Base-by-base conservation (phyloP, 2,329 filamentous ascomycete species). In the Aspergillus nomiae region DNA sequence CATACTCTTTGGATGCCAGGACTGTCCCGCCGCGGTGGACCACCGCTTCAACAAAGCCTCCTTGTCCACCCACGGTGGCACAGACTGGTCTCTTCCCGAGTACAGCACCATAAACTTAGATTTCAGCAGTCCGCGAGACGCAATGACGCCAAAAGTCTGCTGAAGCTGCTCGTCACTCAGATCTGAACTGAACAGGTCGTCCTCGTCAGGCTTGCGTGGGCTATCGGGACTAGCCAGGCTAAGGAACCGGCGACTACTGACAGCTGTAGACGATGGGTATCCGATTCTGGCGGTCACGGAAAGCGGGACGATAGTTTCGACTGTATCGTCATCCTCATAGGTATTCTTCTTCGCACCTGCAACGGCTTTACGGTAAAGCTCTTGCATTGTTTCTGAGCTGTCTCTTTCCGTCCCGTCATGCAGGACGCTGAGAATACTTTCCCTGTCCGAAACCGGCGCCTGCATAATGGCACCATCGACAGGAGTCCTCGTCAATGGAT, bases 101-200 rank as follows among this genome's bases (percentile, higher is more conserved):
- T 79, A 78, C 50, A 83, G 65, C 28, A 82, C 79, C 65, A 83
- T 68, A 53, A 81, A 60, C 54, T 76, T 78, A 1, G 28, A 68
- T 41, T 69, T 76, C 53, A 81, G 60, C 21, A 82, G 56, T 0
- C 76, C 77, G 14, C 72, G 66, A 16, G 67, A 46, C 4, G 69
- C 65, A 30, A 83, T 71, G 69, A 72, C 80, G 4, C 87, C 84
- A 84, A 94, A 96, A 8, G 89, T 89, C 8, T 72, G 72, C n/a
- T 77, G 73, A 4, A 93, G 79, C n/a, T 82, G 80, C 26, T 85
- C 82, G 50, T 86, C 83, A 0, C 81, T 76, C 9, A 95, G 78
- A 71, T 94, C 90, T 2, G 87, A 89, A 11, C 90, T 92, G 79
- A 96, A 97, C 72, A 90, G 92, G 74, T 97, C 93, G 72, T 97